Base-by-base conservation (phyloP, 169 alveolate species). In the Plasmodium cynomolgi region DNA sequence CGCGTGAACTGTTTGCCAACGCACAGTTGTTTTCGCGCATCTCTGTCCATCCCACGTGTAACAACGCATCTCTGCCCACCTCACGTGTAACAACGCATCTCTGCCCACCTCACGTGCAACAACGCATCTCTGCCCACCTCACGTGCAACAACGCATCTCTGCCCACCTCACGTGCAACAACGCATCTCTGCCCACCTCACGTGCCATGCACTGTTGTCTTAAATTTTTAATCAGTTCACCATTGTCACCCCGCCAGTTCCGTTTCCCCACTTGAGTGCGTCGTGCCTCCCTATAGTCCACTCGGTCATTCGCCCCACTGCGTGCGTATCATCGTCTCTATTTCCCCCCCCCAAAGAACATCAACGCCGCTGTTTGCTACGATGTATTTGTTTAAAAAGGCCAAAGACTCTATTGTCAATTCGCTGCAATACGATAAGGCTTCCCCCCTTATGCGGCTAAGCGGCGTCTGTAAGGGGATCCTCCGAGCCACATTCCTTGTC, bases 381-480 rank as follows among this genome's bases (percentile, higher is more conserved):
- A 85, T 85, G 93, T 85, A 85, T 71, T 85, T 85, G 84, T 85
- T 85, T 85, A 75, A 85, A 77, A 85, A 85, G 23, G 93, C 93
- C 23, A 85, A 85, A 85, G 93, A 85, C 33, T 85, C 93, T 1
- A 50, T 85, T 75, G 80, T 85, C 23, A 85, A 74, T 20, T 75
- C 86, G 17, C 68, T 85, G 34, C 93, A 85, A 34, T 75, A 77
- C 37, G 93, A 85, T 44, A 85, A 74, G 31, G 39, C 81, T 2
- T 85, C 93, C 1, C 93, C 93, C 11, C 62, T 85, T 31, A 77
- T 85, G 20, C 77, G 68, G 81, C 44, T 85, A 20, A 77, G 47
- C 23, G 34, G 62, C 62, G 31, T 85, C 62, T 85, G 81, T 20
- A 85, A 85, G 54, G 58, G 80, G 41, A 74, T 85, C 72, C 93